These are phyloP conservation scores for Zasmidium cellare DNA, from an alignment of 2,329 filamentous ascomycete species.

Conservation along the genomic window DNA sequence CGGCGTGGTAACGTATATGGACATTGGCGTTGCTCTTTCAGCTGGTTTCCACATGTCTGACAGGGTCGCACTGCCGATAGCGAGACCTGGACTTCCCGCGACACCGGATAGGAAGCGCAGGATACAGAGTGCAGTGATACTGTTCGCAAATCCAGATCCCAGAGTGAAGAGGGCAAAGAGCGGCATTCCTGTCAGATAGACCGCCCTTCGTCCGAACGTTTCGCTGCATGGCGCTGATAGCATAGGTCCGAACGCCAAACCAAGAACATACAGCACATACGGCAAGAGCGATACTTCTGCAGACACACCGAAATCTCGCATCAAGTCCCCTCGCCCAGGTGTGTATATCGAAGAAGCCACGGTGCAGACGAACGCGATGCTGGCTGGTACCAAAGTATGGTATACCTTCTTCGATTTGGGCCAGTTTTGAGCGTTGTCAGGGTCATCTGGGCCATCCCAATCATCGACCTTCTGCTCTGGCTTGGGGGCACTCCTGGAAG, in stretches of 20 bases:
- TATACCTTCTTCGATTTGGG: slow-evolving; percentile 42
- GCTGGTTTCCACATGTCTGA: slow-evolving; percentile 21
- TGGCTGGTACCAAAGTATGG: slow-evolving; percentile 39
- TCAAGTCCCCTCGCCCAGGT: slow-evolving; percentile 40
- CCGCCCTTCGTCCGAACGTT: slow-evolving; percentile 52
- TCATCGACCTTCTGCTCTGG: slow-evolving; percentile 11
- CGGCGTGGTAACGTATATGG: slow-evolving; percentile 9
- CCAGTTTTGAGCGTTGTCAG: slow-evolving; percentile 57
- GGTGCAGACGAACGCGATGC: slow-evolving; percentile 40
- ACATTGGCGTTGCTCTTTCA: slow-evolving; percentile 20
- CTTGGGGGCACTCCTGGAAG: too few relatives aligned
- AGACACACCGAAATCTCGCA: slow-evolving; percentile 55
- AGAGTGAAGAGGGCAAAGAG: slow-evolving; percentile 58
- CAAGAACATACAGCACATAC: slow-evolving; percentile 60
- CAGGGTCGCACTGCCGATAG: slow-evolving; percentile 21
- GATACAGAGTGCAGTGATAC: slow-evolving; percentile 54
- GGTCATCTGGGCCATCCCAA: slow-evolving; percentile 35
- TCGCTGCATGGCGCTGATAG: slow-evolving; percentile 11
- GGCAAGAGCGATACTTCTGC: slow-evolving; percentile 58
- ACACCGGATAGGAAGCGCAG: slow-evolving; percentile 70
- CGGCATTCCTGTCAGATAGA: slow-evolving; percentile 51
- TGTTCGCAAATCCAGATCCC: slow-evolving; percentile 54
- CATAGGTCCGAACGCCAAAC: slow-evolving; percentile 60
- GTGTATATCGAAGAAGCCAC: slow-evolving; percentile 21
- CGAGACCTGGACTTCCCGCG: slow-evolving; percentile 62